Conservation (phyloP, 768 basidiomycete genomes). For the Kwoniella sp. region DNA sequence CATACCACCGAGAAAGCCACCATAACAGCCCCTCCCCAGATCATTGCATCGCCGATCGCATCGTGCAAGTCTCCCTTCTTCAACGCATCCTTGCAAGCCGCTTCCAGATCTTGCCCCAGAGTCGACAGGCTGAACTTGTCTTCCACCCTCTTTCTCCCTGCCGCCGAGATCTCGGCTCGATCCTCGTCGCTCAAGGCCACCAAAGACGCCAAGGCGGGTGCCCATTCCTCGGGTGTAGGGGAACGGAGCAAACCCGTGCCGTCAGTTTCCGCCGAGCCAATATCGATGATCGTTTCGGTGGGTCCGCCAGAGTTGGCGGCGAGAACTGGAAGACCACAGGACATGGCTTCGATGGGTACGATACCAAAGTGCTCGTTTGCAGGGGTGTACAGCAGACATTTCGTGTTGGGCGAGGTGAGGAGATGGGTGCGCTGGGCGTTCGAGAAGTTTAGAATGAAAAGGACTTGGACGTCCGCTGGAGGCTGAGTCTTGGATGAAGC, state of each 20-base stretch:
- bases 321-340: conserved; percentile 80
- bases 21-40: conserved; percentile 26
- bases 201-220: conserved; percentile 63
- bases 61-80: conserved; percentile 31
- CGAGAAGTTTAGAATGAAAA: conserved; percentile 90
- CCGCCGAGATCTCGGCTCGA: conserved; percentile 55
- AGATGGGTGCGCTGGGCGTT: conserved; percentile 76
- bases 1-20: conserved; percentile 18
- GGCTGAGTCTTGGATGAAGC: conserved; percentile 6
- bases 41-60: conserved; percentile 33
- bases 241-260: conserved; percentile 74
- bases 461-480: conserved; percentile 56
- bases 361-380: conserved; percentile 96
- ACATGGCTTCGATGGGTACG: conserved; percentile 91
- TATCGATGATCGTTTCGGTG: conserved; percentile 72
- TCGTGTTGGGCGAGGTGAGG: conserved; percentile 62
- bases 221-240: conserved; percentile 67
- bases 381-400: conserved; percentile 85
- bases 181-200: conserved; percentile 48
- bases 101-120: conserved; percentile 45
- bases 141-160: conserved; percentile 62
- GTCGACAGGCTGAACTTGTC: conserved; percentile 67
- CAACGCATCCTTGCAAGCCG: conserved; percentile 36
- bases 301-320: conserved; percentile 83
- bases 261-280: conserved; percentile 34